Percentiles rank a stretch among this genome's conserved stretches.
These are phyloP conservation scores for Dictyostelium purpureum DNA, from an alignment of 78 protist genomes.

Conservation along the genomic window DNA sequence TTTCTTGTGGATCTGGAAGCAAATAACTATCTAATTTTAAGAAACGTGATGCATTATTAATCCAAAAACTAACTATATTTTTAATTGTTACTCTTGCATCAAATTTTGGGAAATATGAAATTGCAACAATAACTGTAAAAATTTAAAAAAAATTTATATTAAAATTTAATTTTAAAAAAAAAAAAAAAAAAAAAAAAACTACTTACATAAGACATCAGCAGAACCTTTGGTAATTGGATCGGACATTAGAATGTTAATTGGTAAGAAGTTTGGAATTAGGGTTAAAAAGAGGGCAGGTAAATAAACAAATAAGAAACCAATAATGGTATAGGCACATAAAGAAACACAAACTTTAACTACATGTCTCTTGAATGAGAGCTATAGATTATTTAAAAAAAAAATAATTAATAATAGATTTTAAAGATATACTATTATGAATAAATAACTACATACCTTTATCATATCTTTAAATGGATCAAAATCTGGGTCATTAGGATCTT, in stretches of 20 bases:
- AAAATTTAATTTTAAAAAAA: neutral
- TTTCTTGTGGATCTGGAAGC: neutral
- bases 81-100: slow-evolving; percentile 16
- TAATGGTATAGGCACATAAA: neutral
- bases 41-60: neutral
- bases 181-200: neutral
- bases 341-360: neutral
- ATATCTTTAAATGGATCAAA: slow-evolving; percentile 7
- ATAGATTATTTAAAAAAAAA: neutral
- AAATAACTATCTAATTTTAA: slow-evolving; percentile 34
- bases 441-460: neutral
- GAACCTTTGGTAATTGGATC: slow-evolving; percentile 10
- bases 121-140: slow-evolving; percentile 29
- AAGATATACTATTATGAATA: no score
- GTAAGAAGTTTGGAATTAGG: slow-evolving; percentile 29
- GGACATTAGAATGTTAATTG: slow-evolving; percentile 17
- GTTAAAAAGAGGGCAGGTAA: slow-evolving; percentile 38
- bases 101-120: slow-evolving; percentile 40
- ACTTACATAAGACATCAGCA: slow-evolving; percentile 30
- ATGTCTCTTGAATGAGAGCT: slow-evolving; percentile 13
- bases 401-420: neutral
- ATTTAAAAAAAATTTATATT: neutral
- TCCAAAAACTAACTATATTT: slow-evolving; percentile 4
- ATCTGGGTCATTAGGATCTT: slow-evolving; percentile 37
- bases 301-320: slow-evolving; percentile 18